A percentile compares a stretch with the other conserved stretches of the same genome.
Conservation (phyloP, 768 basidiomycete genomes). For the Macrolepiota fuliginosa region DNA sequence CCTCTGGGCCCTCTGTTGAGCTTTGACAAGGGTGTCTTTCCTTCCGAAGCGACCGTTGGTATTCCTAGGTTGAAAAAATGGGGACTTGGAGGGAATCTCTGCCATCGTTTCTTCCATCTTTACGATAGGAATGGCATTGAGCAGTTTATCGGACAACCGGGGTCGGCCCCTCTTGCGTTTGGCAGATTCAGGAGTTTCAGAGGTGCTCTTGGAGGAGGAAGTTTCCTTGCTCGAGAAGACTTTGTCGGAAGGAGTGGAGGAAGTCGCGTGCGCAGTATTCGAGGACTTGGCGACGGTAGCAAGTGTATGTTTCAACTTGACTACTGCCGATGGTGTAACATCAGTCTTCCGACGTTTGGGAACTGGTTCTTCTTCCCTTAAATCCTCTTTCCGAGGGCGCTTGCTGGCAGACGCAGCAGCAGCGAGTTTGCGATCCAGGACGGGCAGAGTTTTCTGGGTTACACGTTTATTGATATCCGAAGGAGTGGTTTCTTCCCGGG, state of each 20-base stretch:
- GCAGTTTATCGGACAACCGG: conserved; percentile 24
- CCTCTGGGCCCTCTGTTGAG: conserved; percentile 30
- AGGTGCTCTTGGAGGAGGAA: background rate
- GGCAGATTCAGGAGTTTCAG: conserved; percentile 18
- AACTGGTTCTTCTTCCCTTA: conserved; percentile 32
- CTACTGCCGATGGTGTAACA: conserved; percentile 15
- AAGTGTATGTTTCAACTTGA: conserved; percentile 26
- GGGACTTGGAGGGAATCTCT: conserved; percentile 35
- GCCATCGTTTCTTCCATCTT: conserved; percentile 28
- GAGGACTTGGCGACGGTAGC: conserved; percentile 13
- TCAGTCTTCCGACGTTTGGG: conserved; percentile 46
- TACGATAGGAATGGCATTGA: conserved; percentile 25
- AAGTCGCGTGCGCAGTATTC: conserved; percentile 13
- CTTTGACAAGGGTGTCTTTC: conserved; percentile 38
- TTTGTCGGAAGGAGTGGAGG: conserved; percentile 6
- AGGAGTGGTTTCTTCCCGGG: conserved; percentile 51
- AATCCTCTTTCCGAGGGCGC: conserved; percentile 24
- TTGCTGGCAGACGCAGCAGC: conserved; percentile 33
- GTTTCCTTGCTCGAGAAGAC: background rate
- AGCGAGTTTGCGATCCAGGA: conserved; percentile 55
- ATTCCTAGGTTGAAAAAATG: conserved; percentile 57
- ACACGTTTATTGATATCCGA: conserved; percentile 46
- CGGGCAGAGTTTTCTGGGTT: conserved; percentile 46
- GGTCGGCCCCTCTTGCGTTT: conserved; percentile 44
- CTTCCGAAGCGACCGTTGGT: conserved; percentile 67